Conservation (phyloP, 208 protist species). For the Crithidia bombi region DNA sequence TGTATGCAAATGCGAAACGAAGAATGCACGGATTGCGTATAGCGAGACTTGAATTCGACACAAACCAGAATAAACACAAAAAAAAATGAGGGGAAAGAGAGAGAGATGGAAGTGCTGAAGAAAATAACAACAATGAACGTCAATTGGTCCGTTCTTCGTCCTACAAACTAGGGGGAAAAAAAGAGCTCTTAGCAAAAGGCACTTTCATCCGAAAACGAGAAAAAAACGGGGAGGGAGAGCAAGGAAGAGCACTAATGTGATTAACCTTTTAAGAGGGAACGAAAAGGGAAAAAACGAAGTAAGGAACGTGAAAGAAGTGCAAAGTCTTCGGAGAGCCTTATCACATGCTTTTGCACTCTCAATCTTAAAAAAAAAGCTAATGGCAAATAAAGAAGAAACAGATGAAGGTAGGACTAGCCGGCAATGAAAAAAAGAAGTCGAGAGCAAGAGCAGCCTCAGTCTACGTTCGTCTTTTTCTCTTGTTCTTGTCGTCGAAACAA, state of each 20-base stretch:
- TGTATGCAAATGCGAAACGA: constrained; percentile 1
- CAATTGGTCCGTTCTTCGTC: background rate
- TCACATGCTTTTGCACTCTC: too few species aligned
- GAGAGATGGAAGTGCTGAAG: too few species aligned
- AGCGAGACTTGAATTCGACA: background rate
- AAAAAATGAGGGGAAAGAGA: too few species aligned
- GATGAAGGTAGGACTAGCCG: background rate
- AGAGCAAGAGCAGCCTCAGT: too few species aligned
- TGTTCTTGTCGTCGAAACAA: too few species aligned
- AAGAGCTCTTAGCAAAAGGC: too few species aligned
- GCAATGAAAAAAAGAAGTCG: too few species aligned
- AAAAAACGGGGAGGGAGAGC: constrained; percentile 7
- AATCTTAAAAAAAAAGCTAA: too few species aligned
- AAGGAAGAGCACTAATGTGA: background rate
- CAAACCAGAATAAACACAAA: background rate
- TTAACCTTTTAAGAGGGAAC: constrained; percentile 14
- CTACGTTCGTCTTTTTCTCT: too few species aligned
- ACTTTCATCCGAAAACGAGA: background rate
- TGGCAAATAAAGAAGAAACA: constrained; percentile 10
- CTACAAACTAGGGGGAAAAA: background rate
- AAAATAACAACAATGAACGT: background rate
- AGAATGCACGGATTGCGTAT: too few species aligned
- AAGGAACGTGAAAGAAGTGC: background rate
- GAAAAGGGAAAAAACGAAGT: constrained; percentile 12
- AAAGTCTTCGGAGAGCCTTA: too few species aligned